Conservation (phyloP, 306 rosid species). For the Carpinus viminea region DNA sequence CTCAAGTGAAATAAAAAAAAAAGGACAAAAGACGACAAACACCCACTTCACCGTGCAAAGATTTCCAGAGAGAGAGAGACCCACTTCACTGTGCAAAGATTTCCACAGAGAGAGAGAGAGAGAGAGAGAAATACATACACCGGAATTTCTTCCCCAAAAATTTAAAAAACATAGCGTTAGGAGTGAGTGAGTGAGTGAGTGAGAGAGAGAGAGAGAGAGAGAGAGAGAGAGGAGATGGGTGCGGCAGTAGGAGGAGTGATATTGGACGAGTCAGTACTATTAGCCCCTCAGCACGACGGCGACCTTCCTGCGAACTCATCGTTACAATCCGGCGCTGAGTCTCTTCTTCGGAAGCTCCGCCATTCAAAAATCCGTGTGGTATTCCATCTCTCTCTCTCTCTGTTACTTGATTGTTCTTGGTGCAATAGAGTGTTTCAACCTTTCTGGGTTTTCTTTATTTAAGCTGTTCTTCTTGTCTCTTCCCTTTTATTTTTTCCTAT, state of each 20-base stretch:
- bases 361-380: conserved; percentile 49
- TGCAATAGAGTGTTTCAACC: background rate
- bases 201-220: background rate
- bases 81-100: too few species aligned
- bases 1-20: too few species aligned
- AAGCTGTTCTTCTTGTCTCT: too few species aligned
- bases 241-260: conserved; percentile 47
- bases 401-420: background rate
- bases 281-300: conserved; percentile 29
- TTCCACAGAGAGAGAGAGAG: too few species aligned
- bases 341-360: conserved; percentile 58
- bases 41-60: too few species aligned
- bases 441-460: conserved; percentile 1
- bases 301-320: conserved; percentile 6
- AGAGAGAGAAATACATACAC: too few species aligned
- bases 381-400: conserved; percentile 1
- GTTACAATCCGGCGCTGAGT: conserved; percentile 41
- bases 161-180: too few species aligned
- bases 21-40: too few species aligned
- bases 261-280: conserved; percentile 62
- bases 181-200: background rate
- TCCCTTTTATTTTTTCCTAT: too few species aligned
- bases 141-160: too few species aligned
- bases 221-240: conserved; percentile 20
- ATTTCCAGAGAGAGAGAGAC: too few species aligned